Evolutionary conservation across 176 grass and related monocot species (phyloP), one percentile per base, ranked within the genome.

Genomic region (Pharus latifolius): DNA sequence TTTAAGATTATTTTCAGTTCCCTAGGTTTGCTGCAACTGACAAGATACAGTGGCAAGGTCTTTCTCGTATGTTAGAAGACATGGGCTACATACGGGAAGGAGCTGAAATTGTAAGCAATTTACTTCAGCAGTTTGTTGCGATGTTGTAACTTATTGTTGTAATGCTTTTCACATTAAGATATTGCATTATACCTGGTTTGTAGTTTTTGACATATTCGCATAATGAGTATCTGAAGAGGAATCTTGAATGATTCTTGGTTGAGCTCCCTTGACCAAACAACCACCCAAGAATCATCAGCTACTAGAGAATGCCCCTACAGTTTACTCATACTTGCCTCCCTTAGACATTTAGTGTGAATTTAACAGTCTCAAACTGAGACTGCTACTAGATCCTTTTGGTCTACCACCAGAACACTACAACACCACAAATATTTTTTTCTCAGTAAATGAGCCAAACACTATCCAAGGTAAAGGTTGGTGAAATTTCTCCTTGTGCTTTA

Each of bases 41-140:
- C 52, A 88, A 58, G 57, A 26, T 85, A 43, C 88, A 89, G 89
- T 98, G 94, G 94, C 87, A 85, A 88, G 87, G 94, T 20, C 89
- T 93, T 88, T 78, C 84, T 78, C 78, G 67, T 24, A 79, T 88
- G 70, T 70, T 98, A 74, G 86, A 85, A 44, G 59, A 56, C 49
- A 67, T 69, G 82, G 64, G 81, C 60, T 98, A 78, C 63, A 72
- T 98, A 80, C 82, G 57, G 42, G 94, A 98, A 88, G 87, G 71
- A 68, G 89, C 86, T 90, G 54, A 63, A 84, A 80, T 23, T 48
- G 94, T 98, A 88, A 85, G 94, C 23, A 40, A 56, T 73, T 79
- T 54, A 56, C 15, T 55, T 47, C 55, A 74, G 33, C 61, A 73
- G 51, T 11, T 4, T 60, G 20, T 73, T 67, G 45, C 35, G 67